Percentiles rank a stretch among this genome's conserved stretches.
These are phyloP conservation scores for Cyclostephanos tholiformis DNA, from an alignment of 108 stramenopile genomes.

Conservation along the genomic window DNA sequence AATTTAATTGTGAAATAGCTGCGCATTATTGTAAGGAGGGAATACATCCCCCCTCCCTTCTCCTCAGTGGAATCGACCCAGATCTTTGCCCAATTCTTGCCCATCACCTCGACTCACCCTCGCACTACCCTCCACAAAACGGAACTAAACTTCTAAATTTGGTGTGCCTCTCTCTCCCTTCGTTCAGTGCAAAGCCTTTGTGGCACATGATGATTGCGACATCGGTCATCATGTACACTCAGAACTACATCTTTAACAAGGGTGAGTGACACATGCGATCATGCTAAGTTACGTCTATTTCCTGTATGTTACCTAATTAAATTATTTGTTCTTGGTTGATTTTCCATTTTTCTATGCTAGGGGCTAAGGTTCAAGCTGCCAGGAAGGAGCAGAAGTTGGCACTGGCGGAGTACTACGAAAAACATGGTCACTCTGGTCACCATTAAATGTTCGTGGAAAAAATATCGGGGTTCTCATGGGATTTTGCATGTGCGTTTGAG, in stretches of 20 bases:
- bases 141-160: background rate
- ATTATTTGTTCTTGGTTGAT: slow-evolving; percentile 2
- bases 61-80: background rate
- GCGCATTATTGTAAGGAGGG: background rate
- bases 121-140: background rate
- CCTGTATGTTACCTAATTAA: background rate
- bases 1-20: background rate
- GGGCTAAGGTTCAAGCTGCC: slow-evolving; percentile 29
- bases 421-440: slow-evolving; percentile 47
- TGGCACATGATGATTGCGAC: slow-evolving; percentile 70
- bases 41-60: background rate
- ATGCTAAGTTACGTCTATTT: background rate
- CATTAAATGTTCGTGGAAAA: slow-evolving; percentile 30
- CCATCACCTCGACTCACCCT: background rate
- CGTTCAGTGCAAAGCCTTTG: slow-evolving; percentile 52
- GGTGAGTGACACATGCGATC: slow-evolving; percentile 29
- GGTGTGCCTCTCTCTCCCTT: background rate
- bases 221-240: slow-evolving; percentile 64
- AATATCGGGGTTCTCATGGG: background rate
- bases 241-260: slow-evolving; percentile 58
- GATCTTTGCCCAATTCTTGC: background rate
- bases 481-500: background rate
- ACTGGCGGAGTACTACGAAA: slow-evolving; percentile 46
- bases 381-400: slow-evolving; percentile 49
- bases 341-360: slow-evolving; percentile 10